phyloP scores from a whole-genome alignment of 352 stramenopile genomes.

The Pythium aphanidermatum region DNA sequence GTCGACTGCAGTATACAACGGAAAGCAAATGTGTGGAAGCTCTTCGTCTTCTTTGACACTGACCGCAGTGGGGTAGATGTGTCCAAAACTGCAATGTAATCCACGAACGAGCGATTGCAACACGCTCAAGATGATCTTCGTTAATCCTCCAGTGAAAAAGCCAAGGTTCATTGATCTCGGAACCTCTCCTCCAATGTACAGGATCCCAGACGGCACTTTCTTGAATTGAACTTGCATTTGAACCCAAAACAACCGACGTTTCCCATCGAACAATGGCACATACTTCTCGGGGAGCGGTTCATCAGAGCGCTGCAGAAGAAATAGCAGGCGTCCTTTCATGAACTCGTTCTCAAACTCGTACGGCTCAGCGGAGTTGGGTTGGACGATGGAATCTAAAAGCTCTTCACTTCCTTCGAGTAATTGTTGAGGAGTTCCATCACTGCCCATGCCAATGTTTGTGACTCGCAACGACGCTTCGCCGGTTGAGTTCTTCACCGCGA shows the following conservation, averaged over 20 bases:
- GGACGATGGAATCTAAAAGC: slow-evolving; percentile 18
- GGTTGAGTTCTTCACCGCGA: slow-evolving; percentile 7
- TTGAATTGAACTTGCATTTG: slow-evolving; percentile 70
- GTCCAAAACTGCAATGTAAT: slow-evolving; percentile 51
- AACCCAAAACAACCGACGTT: slow-evolving; percentile 53
- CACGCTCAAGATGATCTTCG: slow-evolving; percentile 47
- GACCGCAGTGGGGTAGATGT: slow-evolving; percentile 18
- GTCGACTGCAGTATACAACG: slow-evolving; percentile 55
- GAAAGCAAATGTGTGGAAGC: slow-evolving; percentile 61
- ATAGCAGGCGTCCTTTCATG: slow-evolving; percentile 61
- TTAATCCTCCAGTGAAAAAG: slow-evolving; percentile 44
- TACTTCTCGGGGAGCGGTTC: slow-evolving; percentile 16
- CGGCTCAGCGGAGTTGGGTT: slow-evolving; percentile 28
- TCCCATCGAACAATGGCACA: slow-evolving; percentile 33
- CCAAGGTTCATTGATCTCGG: slow-evolving; percentile 42
- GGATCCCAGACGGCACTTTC: slow-evolving; percentile 33
- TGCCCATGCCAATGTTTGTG: slow-evolving; percentile 10
- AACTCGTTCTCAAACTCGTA: slow-evolving; percentile 80
- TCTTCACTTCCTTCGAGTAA: slow-evolving; percentile 10
- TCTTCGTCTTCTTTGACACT: slow-evolving; percentile 32
- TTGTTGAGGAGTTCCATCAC: slow-evolving; percentile 6
- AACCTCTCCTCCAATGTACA: slow-evolving; percentile 68
- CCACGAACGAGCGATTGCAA: slow-evolving; percentile 46
- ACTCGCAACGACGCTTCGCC: slow-evolving; percentile 10
- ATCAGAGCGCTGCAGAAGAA: slow-evolving; percentile 44